phyloP scores from a whole-genome alignment of 345 rosid genomes.

The Atalantia buxifolia region DNA sequence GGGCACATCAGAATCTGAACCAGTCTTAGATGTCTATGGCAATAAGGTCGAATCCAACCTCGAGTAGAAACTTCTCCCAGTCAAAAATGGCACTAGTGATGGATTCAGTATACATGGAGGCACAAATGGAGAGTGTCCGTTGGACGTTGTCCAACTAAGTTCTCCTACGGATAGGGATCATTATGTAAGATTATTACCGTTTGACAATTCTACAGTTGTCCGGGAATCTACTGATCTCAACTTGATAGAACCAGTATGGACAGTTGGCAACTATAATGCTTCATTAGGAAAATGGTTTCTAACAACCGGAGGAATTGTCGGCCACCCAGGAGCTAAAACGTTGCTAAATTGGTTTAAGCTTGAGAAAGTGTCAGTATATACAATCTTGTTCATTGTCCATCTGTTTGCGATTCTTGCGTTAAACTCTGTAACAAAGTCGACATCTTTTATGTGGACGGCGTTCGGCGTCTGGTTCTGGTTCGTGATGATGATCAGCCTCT shows the following conservation, averaged over 20 bases:
- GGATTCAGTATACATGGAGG: background rate
- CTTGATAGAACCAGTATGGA: background rate
- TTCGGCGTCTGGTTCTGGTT: no score
- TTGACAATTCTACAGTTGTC: no score
- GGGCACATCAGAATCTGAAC: background rate
- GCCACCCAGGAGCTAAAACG: background rate
- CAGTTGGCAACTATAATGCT: background rate
- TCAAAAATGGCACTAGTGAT: background rate
- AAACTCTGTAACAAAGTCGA: background rate
- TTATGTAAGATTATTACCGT: background rate
- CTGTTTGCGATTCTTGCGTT: no score
- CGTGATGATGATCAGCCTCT: no score
- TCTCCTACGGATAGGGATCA: background rate
- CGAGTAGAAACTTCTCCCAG: background rate
- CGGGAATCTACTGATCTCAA: background rate
- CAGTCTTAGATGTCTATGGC: background rate
- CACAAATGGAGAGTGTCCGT: background rate
- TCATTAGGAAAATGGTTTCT: background rate
- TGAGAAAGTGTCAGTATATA: no score
- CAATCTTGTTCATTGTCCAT: no score
- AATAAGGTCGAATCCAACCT: background rate
- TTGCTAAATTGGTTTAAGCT: no score
- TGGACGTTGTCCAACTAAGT: background rate
- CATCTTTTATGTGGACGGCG: no score
- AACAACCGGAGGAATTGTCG: background rate